Conservation (phyloP, 768 basidiomycete genomes). For the Mycena galopus region DNA sequence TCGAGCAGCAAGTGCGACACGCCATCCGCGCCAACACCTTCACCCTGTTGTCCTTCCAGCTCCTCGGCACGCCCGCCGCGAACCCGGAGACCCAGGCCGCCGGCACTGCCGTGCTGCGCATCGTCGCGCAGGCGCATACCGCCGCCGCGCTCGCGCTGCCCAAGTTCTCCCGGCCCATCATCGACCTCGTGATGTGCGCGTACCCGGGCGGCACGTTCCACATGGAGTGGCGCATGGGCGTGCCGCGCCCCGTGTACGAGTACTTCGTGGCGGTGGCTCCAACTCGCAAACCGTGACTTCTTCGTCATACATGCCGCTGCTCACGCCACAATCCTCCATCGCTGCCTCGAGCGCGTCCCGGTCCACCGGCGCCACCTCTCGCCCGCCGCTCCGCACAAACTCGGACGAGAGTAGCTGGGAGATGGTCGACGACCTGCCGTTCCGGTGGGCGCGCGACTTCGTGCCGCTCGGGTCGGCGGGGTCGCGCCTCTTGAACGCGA, state of each 20-base stretch:
- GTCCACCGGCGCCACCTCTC: background rate
- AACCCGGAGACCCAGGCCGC: conserved; percentile 24
- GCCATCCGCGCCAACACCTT: conserved; percentile 15
- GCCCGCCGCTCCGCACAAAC: conserved; percentile 36
- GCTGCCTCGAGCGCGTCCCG: background rate
- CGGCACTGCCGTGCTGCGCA: conserved; percentile 26
- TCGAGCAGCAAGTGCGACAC: conserved; percentile 34
- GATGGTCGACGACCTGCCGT: conserved; percentile 76
- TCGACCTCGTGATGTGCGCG: conserved; percentile 34
- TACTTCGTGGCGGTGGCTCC: conserved; percentile 27
- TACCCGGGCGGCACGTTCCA: conserved; percentile 36
- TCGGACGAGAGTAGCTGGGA: conserved; percentile 75
- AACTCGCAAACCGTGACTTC: background rate
- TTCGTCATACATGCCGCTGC: conserved; percentile 51
- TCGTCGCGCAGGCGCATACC: conserved; percentile 32
- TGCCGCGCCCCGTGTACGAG: conserved; percentile 30
- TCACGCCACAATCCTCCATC: conserved; percentile 43
- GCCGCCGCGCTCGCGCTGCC: conserved; percentile 12
- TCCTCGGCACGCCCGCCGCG: conserved; percentile 24
- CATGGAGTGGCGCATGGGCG: conserved; percentile 24
- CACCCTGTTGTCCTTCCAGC: conserved; percentile 31
- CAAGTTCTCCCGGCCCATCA: conserved; percentile 27
- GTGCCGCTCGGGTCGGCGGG: conserved; percentile 80
- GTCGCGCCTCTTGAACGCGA: conserved; percentile 70
- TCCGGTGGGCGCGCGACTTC: conserved; percentile 91